Base-by-base conservation (phyloP, 1,284 basidiomycete genomes). In the Apiotrichum domesticum region DNA sequence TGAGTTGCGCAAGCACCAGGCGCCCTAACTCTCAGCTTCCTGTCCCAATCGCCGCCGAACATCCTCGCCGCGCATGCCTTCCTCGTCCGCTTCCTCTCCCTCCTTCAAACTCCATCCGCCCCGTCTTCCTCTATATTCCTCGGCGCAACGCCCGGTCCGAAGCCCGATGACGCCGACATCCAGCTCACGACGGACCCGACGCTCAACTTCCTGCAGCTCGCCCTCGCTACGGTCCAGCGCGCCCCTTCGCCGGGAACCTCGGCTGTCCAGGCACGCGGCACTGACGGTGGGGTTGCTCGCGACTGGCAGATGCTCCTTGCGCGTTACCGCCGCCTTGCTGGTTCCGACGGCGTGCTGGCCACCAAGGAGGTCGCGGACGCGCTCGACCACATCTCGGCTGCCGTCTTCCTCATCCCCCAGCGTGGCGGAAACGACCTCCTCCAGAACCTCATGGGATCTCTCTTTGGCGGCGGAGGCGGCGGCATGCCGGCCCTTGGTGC, bases 161-260 rank as follows among this genome's bases (percentile, higher is more conserved):
- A 66, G 1, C 55, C 65, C 11, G 66, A 77, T n/a, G 74, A 79
- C 29, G 82, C 84, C 59, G 86, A 90, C 63, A 80, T 94, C 1
- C 72, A 83, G 7, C 78, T 90, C 58, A 90, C 88, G 6, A 83
- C 82, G 14, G 86, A 90, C 59, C 77, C 83, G 1, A 79, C 84
- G 8, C 78, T 93, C 64, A 97, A 95, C 72, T 95, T 93, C 73
- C 79, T 86, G 2, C 93, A 97, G 69, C 81, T 96, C 52, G 89
- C 88, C 0, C 82, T 96, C 9, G 75, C 86, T 52, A 86, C 87
- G 6, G 90, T 88, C 61, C 91, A 95, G 73, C 84, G 89, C 34
- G 79, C 78, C 1, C 86, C 87, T 0, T 85, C 88, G 53, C 86
- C 65, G 11, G 74, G 71, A 6, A 66, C 67, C 10, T 69, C 65